phyloP scores from a whole-genome alignment of 2,329 filamentous ascomycete species.

The Beauveria brongniartii region DNA sequence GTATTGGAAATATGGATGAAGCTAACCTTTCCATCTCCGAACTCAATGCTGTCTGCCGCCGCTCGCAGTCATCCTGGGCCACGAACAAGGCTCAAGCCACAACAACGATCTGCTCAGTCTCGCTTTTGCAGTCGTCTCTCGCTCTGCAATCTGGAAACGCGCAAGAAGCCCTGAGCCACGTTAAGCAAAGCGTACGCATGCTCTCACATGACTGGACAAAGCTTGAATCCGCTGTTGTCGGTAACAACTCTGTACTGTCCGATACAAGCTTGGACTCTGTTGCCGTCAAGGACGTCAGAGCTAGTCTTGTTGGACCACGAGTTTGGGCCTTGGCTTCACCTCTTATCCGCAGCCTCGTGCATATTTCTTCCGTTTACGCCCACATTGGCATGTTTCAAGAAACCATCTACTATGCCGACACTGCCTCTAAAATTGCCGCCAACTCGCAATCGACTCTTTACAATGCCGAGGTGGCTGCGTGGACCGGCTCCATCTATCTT shows the following conservation, averaged over 20 bases:
- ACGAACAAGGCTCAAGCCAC: slow-evolving; percentile 26
- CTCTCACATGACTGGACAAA: slow-evolving; percentile 49
- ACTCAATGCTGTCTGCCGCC: slow-evolving; percentile 28
- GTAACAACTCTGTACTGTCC: slow-evolving; percentile 23
- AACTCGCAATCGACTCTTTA: slow-evolving; percentile 57
- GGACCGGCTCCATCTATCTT: slow-evolving; percentile 47
- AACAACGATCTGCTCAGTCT: slow-evolving; percentile 22
- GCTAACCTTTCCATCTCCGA: slow-evolving; percentile 31
- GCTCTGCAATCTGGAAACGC: slow-evolving; percentile 54
- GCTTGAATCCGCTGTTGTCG: slow-evolving; percentile 30
- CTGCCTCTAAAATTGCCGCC: slow-evolving; percentile 68
- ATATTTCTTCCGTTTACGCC: slow-evolving; percentile 70
- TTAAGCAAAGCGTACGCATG: slow-evolving; percentile 48
- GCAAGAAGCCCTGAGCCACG: slow-evolving; percentile 48
- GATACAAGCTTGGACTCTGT: slow-evolving; percentile 22
- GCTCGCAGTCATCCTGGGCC: slow-evolving; percentile 25
- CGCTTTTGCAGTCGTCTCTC: slow-evolving; percentile 55
- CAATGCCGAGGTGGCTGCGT: slow-evolving; percentile 44
- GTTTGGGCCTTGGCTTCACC: slow-evolving; percentile 76
- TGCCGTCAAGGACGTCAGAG: slow-evolving; percentile 15
- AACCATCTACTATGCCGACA: slow-evolving; percentile 79
- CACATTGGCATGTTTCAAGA: slow-evolving; percentile 84
- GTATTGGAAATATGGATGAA: slow-evolving; percentile 56
- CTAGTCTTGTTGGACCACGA: slow-evolving; percentile 38
- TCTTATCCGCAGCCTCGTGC: slow-evolving; percentile 61